Evolutionary conservation across 192 early-diverging fungal species (phyloP), one percentile per base, ranked within the genome.

Genomic region (Backusella macrospora): DNA sequence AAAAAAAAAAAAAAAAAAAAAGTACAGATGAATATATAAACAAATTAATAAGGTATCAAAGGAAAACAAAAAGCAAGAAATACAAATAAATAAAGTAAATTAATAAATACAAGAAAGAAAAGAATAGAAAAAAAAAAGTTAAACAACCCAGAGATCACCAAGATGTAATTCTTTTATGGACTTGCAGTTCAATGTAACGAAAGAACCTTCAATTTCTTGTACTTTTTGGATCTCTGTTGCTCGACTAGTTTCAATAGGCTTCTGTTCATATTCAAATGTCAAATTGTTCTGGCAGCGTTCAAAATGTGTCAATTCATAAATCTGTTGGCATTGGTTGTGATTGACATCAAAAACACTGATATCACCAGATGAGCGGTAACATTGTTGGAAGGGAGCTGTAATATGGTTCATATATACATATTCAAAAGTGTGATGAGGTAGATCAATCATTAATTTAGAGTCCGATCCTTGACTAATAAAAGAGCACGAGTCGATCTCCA

Each of bases 141-240:
- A 68, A 68, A 68, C 26, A 18, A 68, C 42, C 67, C 42, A 68
- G 21, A 68, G 47, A 29, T 47, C 43, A 34, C 67, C 67, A 13
- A 68, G 38, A 26, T 68, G 18, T 47, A 68, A 15, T 45, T 68
- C 21, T 4, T 23, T 23, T n/a, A 68, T n/a, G 29, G 67, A 21
- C 16, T 68, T 43, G 44, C 67, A 68, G 14, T 68, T 43, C 7
- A 68, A 16, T 16, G 26, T 29, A 34, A 68, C 42, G 34, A 14
- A 47, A 7, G 42, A 45, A 26, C 45, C 26, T 8, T 5, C 18
- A 26, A 23, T 21, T 6, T 46, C 4, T 7, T 47, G 5, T 6
- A 29, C 21, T 2, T 26, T 45, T 2, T 39, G 42, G 12, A 26
- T 16, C 4, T 68, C 26, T 2, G 67, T 68, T 15, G 67, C 42